phyloP scores from a whole-genome alignment of 192 early-diverging fungal species.

The Podila epicladia region DNA sequence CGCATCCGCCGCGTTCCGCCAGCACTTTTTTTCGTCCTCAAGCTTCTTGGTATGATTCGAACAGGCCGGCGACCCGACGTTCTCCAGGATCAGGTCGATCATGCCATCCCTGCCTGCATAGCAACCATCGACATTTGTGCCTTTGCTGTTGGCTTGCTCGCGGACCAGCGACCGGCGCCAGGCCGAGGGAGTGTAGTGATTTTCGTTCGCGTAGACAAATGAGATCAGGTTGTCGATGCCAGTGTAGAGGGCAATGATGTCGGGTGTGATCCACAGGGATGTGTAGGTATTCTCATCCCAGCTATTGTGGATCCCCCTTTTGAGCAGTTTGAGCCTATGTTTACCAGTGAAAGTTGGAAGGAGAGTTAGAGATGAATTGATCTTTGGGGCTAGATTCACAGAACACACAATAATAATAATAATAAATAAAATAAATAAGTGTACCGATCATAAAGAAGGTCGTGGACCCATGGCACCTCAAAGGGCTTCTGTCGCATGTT shows the following conservation, averaged over 20 bases:
- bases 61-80: slow-evolving; percentile 20
- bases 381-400: too few species aligned
- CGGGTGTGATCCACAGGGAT: slow-evolving; percentile 23
- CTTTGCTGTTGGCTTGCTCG: slow-evolving; percentile 8
- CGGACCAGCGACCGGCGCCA: slow-evolving; percentile 15
- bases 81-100: slow-evolving; percentile 20
- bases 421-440: neutral
- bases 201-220: slow-evolving; percentile 14
- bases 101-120: slow-evolving; percentile 3
- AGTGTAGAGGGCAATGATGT: slow-evolving; percentile 23
- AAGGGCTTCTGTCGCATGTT: too few species aligned
- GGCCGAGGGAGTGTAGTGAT: slow-evolving; percentile 20
- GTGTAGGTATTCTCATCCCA: slow-evolving; percentile 21
- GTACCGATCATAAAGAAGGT: slow-evolving; percentile 26
- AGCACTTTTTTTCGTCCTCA: slow-evolving; percentile 20
- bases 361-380: neutral
- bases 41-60: slow-evolving; percentile 11
- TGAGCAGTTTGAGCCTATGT: slow-evolving; percentile 20
- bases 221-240: slow-evolving; percentile 24
- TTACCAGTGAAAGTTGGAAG: neutral
- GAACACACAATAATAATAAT: neutral
- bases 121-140: slow-evolving; percentile 20
- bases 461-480: slow-evolving; percentile 14
- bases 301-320: slow-evolving; percentile 3
- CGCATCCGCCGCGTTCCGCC: slow-evolving; percentile 22